Evolutionary conservation across 2,329 filamentous ascomycete species (phyloP).

Genomic region (Rugonectria rugulosa): DNA sequence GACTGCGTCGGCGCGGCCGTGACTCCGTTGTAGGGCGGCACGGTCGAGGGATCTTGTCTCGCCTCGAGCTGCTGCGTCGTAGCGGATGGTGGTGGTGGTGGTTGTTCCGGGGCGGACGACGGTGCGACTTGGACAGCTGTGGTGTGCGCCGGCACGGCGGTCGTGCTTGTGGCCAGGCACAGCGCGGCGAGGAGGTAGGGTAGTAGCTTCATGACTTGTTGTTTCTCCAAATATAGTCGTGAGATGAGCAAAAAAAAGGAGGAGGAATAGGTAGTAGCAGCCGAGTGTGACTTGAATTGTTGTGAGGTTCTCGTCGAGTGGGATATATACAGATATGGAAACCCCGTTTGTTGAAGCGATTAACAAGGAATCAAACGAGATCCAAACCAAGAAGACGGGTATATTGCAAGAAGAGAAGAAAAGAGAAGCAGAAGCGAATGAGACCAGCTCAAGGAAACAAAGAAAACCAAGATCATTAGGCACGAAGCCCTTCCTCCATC

Average conservation of each 20-base stretch:
- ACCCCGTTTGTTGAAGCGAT: background rate
- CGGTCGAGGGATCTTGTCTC: background rate
- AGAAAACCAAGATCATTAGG: too few relatives aligned
- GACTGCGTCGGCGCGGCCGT: conserved; percentile 44
- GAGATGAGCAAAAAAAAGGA: background rate
- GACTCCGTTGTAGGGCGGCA: conserved; percentile 39
- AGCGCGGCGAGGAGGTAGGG: conserved; percentile 14
- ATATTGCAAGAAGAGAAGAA: too few relatives aligned
- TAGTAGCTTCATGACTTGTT: conserved; percentile 18
- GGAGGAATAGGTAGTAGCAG: background rate
- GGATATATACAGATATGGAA: background rate
- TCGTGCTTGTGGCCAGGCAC: background rate
- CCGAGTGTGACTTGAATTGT: too few relatives aligned
- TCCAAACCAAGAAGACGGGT: background rate
- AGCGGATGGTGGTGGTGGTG: background rate
- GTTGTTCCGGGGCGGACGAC: background rate
- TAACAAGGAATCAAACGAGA: background rate
- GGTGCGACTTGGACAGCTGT: background rate
- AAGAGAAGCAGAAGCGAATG: background rate
- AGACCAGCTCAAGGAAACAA: too few relatives aligned
- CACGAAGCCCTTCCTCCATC: too few relatives aligned
- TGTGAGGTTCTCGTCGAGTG: too few relatives aligned
- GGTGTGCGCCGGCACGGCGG: conserved; percentile 4
- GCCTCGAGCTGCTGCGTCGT: background rate
- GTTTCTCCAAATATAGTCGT: background rate